Evolutionary conservation across 2,329 filamentous ascomycete species (phyloP), one percentile per base, ranked within the genome.

Genomic region (Xylaria sp.): DNA sequence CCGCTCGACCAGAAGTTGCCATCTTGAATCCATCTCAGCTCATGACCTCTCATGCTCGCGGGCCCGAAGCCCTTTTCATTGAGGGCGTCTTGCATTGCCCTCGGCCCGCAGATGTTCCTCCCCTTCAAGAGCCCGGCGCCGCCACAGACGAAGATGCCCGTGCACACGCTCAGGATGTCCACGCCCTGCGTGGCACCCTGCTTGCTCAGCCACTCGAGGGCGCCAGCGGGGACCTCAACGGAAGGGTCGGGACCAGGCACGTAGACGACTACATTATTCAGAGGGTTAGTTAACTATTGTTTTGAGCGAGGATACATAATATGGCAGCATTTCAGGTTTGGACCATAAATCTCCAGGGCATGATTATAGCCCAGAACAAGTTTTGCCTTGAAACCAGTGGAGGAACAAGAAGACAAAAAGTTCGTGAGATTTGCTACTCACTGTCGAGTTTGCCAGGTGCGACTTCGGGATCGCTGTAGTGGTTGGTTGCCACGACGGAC

Each of bases 1-100:
- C 86, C 86, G 71, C 85, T 84, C 31, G 82, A 84, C 86, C 86
- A 88, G 49, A 88, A 76, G 71, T 85, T 87, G 10, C 85, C 85
- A 69, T 88, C 86, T 65, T 82, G 80, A 46, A 82, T 78, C 86
- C 86, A 88, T 48, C 86, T 78, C 60, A 84, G 75, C 75, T 80
- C 80, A 2, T 85, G 78, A 2, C 86, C 86, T 10, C 83, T 79
- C 67, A 85, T 80, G 63, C 71, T 72, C 67, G 79, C 78, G 23
- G 82, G 77, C 0, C 76, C 77, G 15, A 80, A 82, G 56, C 80
- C 85, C 73, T 76, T 80, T 54, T 77, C 72, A 54, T 67, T 72
- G 56, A 86, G 73, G 31, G 79, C 62, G 12, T 78, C 77, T 73
- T 87, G 82, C 64, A 86, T 13, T 0, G 77, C 81, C 43, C 83